Conservation (phyloP, 352 stramenopile species). For the Globisporangium carolinianum region DNA sequence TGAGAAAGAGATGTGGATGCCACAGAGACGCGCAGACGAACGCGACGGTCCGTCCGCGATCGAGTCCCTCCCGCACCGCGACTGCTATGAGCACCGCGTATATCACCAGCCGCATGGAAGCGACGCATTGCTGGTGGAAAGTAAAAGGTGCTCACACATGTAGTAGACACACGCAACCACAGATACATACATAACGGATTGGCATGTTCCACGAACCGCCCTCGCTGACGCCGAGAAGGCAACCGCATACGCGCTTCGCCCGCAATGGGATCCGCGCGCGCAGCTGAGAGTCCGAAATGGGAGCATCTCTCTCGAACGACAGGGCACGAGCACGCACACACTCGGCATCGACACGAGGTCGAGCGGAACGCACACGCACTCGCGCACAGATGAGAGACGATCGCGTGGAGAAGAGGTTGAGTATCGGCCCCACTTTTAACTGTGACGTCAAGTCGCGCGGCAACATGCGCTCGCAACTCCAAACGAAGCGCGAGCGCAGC, state of each 20-base stretch:
- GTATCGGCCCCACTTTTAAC: constrained; percentile 78
- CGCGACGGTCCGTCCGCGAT: constrained; percentile 8
- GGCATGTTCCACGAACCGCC: constrained; percentile 27
- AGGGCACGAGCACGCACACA: background rate
- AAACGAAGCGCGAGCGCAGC: constrained; percentile 1
- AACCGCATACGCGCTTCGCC: constrained; percentile 22
- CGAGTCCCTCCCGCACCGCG: constrained; percentile 31
- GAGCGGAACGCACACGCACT: constrained; percentile 9
- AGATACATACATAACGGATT: constrained; percentile 1
- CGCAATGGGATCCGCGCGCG: constrained; percentile 37
- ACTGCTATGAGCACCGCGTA: constrained; percentile 75
- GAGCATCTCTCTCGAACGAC: constrained; percentile 22
- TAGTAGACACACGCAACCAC: background rate
- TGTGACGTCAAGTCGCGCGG: constrained; percentile 27
- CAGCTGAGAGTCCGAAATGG: constrained; percentile 24
- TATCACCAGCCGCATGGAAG: constrained; percentile 54
- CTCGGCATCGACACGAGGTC: no score
- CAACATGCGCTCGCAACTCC: background rate
- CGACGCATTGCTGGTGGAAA: constrained; percentile 50
- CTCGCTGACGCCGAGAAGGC: constrained; percentile 39
- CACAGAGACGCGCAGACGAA: constrained; percentile 17
- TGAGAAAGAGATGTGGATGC: constrained; percentile 25
- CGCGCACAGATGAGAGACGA: constrained; percentile 16
- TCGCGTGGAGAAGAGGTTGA: constrained; percentile 17
- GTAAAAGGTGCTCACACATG: constrained; percentile 46